Percentiles rank a stretch among this genome's conserved stretches.
These are phyloP conservation scores for Fusarium decemcellulare DNA, from an alignment of 2,329 filamentous ascomycete genomes.

Conservation along the genomic window DNA sequence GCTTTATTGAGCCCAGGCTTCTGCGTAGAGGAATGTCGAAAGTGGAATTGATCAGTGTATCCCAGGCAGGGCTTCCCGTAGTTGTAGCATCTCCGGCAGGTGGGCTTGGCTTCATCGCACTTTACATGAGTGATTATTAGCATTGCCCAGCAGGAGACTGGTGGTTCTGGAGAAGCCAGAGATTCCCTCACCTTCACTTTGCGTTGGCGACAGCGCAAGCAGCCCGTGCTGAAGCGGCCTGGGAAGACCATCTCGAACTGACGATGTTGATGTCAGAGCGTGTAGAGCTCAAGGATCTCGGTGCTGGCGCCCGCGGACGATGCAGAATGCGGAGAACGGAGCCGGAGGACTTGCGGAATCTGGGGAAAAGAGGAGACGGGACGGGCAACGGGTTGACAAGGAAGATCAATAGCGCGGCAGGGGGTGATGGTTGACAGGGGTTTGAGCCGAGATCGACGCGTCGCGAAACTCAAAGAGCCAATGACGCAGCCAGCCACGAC, in stretches of 20 bases:
- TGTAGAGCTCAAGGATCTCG: background rate
- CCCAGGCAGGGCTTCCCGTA: constrained; percentile 52
- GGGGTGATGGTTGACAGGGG: background rate
- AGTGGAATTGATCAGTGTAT: constrained; percentile 54
- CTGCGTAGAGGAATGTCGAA: constrained; percentile 41
- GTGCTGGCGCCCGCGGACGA: constrained; percentile 18
- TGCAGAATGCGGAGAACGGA: constrained; percentile 13
- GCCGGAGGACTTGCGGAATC: constrained; percentile 1
- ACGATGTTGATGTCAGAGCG: background rate
- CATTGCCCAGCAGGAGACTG: background rate
- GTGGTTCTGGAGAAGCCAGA: background rate
- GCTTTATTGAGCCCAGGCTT: constrained; percentile 15
- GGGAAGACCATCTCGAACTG: constrained; percentile 46
- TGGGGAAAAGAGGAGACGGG: constrained; percentile 4
- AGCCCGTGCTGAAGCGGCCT: constrained; percentile 49
- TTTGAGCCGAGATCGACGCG: background rate
- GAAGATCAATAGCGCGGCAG: background rate
- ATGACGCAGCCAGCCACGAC: background rate
- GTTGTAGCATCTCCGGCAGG: constrained; percentile 50
- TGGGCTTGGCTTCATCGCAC: constrained; percentile 52
- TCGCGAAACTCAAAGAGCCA: background rate
- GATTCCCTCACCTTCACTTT: constrained; percentile 49
- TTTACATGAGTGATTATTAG: constrained; percentile 14
- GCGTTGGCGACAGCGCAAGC: constrained; percentile 48
- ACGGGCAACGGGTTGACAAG: background rate